Percentiles rank a stretch among this genome's conserved stretches.
These are phyloP conservation scores for Phialocephala subalpina DNA, from an alignment of 2,329 filamentous ascomycete genomes.

Conservation along the genomic window DNA sequence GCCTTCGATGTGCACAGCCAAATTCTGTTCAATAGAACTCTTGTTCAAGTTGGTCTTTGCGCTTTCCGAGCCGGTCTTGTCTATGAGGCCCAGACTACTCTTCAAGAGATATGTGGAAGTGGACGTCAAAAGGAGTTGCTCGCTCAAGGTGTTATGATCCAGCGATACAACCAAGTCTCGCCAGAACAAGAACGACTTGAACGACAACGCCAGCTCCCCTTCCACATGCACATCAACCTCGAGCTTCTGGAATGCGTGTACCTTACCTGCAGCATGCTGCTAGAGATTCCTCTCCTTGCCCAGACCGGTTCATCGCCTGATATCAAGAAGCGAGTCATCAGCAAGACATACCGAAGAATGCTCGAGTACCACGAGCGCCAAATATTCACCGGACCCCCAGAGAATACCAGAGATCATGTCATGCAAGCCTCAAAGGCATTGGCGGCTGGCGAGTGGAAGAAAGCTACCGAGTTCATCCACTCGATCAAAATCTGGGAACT, in stretches of 20 bases:
- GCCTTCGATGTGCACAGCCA: conserved; percentile 97
- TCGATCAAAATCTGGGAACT: conserved; percentile 99
- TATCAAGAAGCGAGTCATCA: conserved; percentile 96
- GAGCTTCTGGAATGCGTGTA: conserved; percentile 98
- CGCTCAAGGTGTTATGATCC: conserved; percentile 97
- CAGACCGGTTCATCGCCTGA: conserved; percentile 97
- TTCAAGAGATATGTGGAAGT: conserved; percentile 97
- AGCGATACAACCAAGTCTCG: conserved; percentile 94
- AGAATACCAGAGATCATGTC: conserved; percentile 98
- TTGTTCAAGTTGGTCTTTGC: conserved; percentile 97
- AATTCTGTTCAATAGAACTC: conserved; percentile 97
- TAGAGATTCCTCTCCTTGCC: conserved; percentile 96
- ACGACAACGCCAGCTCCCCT: conserved; percentile 95
- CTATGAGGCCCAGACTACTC: conserved; percentile 96
- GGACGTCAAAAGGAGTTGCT: conserved; percentile 97
- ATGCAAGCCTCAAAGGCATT: conserved; percentile 99
- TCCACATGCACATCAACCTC: conserved; percentile 99
- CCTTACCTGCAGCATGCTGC: conserved; percentile 97
- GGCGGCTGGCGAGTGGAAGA: conserved; percentile 98
- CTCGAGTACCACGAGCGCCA: conserved; percentile 99
- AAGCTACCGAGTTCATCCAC: conserved; percentile 91
- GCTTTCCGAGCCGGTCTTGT: conserved; percentile 97
- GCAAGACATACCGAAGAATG: conserved; percentile 99
- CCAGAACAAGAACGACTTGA: conserved; percentile 98
- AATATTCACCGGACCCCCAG: conserved; percentile 97